These are phyloP conservation scores for Vanderwaltozyma yarrowii DNA, from an alignment of 805 yeast species.

Conservation along the genomic window DNA sequence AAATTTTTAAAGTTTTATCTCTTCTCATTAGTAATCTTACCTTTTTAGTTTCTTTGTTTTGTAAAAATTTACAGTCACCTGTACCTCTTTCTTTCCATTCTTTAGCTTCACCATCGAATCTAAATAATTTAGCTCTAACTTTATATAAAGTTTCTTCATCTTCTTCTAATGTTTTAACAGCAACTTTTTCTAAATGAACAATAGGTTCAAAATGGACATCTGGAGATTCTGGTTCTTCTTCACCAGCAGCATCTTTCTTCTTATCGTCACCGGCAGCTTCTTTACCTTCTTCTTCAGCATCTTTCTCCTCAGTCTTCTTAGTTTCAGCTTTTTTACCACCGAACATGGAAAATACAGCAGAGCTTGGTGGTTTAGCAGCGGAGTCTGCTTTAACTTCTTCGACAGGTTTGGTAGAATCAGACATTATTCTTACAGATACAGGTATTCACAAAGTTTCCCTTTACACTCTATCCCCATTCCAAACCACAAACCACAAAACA, in stretches of 20 bases:
- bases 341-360: constrained; percentile 88
- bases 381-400: constrained; percentile 17
- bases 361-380: constrained; percentile 47
- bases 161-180: constrained; percentile 92
- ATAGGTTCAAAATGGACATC: constrained; percentile 91
- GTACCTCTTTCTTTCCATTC: constrained; percentile 99
- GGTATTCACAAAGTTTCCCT: no score
- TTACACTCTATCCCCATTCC: no score
- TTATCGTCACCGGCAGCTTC: constrained; percentile 19
- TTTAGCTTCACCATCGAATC: constrained; percentile 69
- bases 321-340: constrained; percentile 79
- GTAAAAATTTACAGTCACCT: constrained; percentile 91
- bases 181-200: constrained; percentile 90
- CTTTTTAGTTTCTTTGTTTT: constrained; percentile 75
- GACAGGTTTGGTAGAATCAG: constrained; percentile 14
- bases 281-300: constrained; percentile 22
- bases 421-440: constrained; percentile 10
- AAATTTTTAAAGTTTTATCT: constrained; percentile 94
- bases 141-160: constrained; percentile 74
- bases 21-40: constrained; percentile 96
- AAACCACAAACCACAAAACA: no score
- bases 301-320: constrained; percentile 29
- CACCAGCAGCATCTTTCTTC: constrained; percentile 27
- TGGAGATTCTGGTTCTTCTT: constrained; percentile 33
- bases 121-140: constrained; percentile 90